Conservation (phyloP, 345 rosid genomes). For the Triadica sebifera region DNA sequence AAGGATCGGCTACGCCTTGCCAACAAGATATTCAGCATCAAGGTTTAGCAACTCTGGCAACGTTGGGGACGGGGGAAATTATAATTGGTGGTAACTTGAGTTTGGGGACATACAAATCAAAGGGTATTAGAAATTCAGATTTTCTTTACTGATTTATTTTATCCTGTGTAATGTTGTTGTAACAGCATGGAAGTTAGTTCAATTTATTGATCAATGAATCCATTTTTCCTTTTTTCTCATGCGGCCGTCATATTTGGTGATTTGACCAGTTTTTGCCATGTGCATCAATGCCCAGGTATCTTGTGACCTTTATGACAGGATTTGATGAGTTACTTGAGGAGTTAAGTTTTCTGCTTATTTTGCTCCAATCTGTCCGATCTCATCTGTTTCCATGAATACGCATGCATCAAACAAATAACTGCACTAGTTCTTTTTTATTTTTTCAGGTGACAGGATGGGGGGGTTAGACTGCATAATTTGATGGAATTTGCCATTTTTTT, state of each 20-base stretch:
- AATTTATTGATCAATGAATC: neutral
- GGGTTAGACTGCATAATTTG: too few species aligned
- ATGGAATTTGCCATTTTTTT: too few species aligned
- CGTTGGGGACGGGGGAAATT: conserved; percentile 26
- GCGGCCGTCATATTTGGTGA: neutral
- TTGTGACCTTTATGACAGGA: too few species aligned
- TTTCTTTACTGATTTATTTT: neutral
- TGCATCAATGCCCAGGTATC: too few species aligned
- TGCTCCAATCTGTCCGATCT: too few species aligned
- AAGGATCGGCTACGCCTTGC: conserved; percentile 13
- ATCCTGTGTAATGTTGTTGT: conserved; percentile 13
- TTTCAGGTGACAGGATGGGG: too few species aligned
- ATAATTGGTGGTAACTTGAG: conserved; percentile 39
- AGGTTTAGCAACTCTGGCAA: conserved; percentile 36
- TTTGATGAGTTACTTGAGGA: too few species aligned
- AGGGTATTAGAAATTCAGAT: neutral
- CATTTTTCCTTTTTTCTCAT: neutral
- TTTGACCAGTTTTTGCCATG: neutral
- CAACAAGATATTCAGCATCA: conserved; percentile 34
- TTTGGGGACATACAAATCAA: neutral
- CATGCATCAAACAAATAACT: too few species aligned
- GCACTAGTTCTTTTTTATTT: too few species aligned
- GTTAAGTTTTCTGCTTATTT: too few species aligned
- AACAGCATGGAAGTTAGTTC: neutral
- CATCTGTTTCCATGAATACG: too few species aligned